These are phyloP conservation scores for Botryosphaeria agaves DNA, from an alignment of 2,329 filamentous ascomycete genomes.

Conservation along the genomic window DNA sequence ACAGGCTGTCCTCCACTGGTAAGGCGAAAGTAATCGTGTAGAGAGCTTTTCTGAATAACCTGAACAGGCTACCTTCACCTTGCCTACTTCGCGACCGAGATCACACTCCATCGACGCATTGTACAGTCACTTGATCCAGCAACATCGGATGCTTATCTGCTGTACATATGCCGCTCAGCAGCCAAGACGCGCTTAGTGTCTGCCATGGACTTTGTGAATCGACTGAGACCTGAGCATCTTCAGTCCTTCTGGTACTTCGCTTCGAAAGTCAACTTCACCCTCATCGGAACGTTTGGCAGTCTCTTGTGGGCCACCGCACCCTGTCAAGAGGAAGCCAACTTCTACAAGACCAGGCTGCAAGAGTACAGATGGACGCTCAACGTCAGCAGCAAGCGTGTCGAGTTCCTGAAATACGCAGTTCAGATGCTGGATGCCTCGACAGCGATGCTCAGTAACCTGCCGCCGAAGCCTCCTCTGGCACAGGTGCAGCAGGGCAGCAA, in stretches of 20 bases:
- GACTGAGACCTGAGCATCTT: conserved; percentile 69
- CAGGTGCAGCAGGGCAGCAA: conserved; percentile 16
- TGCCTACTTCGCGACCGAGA: conserved; percentile 86
- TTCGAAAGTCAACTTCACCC: conserved; percentile 76
- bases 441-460: conserved; percentile 25
- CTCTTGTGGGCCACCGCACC: conserved; percentile 80
- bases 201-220: conserved; percentile 94
- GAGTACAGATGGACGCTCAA: conserved; percentile 92
- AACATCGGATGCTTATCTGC: conserved; percentile 54
- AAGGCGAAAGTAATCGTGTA: too few species aligned
- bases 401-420: conserved; percentile 27
- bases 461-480: conserved; percentile 23
- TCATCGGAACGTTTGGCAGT: conserved; percentile 87
- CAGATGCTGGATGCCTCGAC: conserved; percentile 26
- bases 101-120: conserved; percentile 80
- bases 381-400: conserved; percentile 59
- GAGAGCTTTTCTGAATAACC: too few species aligned
- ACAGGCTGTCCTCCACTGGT: conserved; percentile 26
- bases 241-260: conserved; percentile 89
- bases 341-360: conserved; percentile 68
- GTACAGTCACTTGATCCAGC: conserved; percentile 54
- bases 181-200: conserved; percentile 89
- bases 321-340: conserved; percentile 75
- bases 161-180: conserved; percentile 83
- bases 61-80: conserved; percentile 54